Evolutionary conservation across 164 flowering plant genomes (phyloP).

Genomic region (Chimonanthus praecox): DNA sequence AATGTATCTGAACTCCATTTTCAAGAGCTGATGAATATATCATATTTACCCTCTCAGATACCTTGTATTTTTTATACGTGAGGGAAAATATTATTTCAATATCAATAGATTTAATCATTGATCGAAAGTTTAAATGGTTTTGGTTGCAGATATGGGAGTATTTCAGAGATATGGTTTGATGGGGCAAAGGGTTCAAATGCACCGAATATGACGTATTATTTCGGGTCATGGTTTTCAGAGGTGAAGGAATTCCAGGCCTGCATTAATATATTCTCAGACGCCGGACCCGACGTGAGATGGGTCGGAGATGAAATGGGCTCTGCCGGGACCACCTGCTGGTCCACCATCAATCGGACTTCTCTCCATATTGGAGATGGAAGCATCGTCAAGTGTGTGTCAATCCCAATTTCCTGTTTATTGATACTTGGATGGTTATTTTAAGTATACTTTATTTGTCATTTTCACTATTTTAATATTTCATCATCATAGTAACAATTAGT

Average conservation of each 20-base stretch:
- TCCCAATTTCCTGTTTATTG: too few relatives aligned
- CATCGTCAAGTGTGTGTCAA: conserved; percentile 40
- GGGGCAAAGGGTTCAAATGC: conserved; percentile 84
- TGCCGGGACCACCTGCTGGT: conserved; percentile 81
- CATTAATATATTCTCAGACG: conserved; percentile 89
- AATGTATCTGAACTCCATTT: too few relatives aligned
- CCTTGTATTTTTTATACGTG: too few relatives aligned
- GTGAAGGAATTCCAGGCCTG: conserved; percentile 77
- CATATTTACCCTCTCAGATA: too few relatives aligned
- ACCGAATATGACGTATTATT: conserved; percentile 73
- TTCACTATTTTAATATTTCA: too few relatives aligned
- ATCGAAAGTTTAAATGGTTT: background rate
- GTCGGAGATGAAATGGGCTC: conserved; percentile 80
- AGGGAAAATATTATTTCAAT: too few relatives aligned
- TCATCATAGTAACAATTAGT: background rate
- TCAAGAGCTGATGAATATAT: too few relatives aligned
- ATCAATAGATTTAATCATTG: background rate
- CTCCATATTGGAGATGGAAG: conserved; percentile 31
- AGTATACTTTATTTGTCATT: too few relatives aligned
- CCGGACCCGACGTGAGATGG: conserved; percentile 89
- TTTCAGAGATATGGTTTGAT: conserved; percentile 92
- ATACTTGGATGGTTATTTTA: too few relatives aligned
- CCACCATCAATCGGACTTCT: conserved; percentile 55
- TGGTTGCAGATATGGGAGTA: conserved; percentile 58
- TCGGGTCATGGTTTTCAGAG: conserved; percentile 79